Conservation (phyloP, 176 grass and related monocot genomes). For the Tillandsia fasciculata region DNA sequence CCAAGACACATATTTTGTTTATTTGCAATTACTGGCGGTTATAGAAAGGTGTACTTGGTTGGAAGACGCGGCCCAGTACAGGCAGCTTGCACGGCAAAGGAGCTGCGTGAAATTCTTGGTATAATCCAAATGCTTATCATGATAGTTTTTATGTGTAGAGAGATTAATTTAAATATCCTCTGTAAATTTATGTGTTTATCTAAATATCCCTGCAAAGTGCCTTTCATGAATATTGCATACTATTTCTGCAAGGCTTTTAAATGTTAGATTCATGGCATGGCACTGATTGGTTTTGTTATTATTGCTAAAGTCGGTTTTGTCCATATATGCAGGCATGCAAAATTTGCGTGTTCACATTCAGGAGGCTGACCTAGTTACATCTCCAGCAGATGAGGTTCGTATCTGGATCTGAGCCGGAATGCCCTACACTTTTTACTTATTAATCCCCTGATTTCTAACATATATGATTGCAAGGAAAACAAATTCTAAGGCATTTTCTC, state of each 20-base stretch:
- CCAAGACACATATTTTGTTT: background rate
- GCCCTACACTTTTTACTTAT: too few relatives aligned
- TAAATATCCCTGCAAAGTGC: background rate
- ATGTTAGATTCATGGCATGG: background rate
- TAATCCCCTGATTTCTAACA: too few relatives aligned
- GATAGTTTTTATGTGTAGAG: background rate
- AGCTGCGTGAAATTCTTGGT: constrained; percentile 88
- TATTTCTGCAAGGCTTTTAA: background rate
- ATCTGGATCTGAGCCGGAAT: background rate
- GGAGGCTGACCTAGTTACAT: constrained; percentile 36
- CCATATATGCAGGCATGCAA: constrained; percentile 52
- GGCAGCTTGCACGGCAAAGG: constrained; percentile 85
- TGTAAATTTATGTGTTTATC: background rate
- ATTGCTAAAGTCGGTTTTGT: constrained; percentile 3
- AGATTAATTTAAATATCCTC: background rate
- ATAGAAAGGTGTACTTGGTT: constrained; percentile 81
- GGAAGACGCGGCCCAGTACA: constrained; percentile 81
- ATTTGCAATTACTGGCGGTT: constrained; percentile 17
- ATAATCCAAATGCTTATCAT: constrained; percentile 14
- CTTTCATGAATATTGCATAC: background rate
- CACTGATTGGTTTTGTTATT: constrained; percentile 1
- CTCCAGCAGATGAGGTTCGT: constrained; percentile 60
- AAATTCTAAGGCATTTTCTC: too few relatives aligned
- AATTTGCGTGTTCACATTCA: constrained; percentile 57
- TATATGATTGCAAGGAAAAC: too few relatives aligned